Evolutionary conservation across 495 filamentous ascomycete genomes (phyloP).

Genomic region (Clavariopsis aquatica): DNA sequence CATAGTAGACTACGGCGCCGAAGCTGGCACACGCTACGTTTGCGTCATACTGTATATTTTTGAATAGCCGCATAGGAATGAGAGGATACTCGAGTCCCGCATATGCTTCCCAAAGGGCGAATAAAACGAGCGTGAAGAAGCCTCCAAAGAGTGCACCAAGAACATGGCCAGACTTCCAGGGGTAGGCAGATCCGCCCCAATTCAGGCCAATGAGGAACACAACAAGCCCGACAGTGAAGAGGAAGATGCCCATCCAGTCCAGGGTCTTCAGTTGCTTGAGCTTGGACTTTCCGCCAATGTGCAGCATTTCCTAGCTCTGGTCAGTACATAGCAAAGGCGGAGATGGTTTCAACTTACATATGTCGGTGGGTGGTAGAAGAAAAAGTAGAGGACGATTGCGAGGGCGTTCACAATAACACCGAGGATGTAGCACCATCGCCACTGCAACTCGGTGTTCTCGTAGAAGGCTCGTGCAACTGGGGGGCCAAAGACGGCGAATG

Average conservation of each 20-base stretch:
- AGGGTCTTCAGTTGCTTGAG: conserved; percentile 43
- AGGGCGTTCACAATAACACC: conserved; percentile 48
- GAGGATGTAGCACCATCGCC: conserved; percentile 53
- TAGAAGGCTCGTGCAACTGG: conserved; percentile 48
- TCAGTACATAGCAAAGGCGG: conserved; percentile 16
- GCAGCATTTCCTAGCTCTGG: conserved; percentile 23
- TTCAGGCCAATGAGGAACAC: conserved; percentile 53
- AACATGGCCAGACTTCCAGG: conserved; percentile 40
- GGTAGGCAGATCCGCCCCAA: conserved; percentile 39
- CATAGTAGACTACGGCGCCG: conserved; percentile 47
- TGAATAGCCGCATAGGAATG: conserved; percentile 53
- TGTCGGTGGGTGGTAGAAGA: conserved; percentile 35
- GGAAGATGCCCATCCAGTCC: conserved; percentile 50
- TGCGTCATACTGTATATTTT: conserved; percentile 49
- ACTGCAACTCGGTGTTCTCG: conserved; percentile 45
- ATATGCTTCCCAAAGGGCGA: conserved; percentile 34
- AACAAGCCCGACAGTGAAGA: conserved; percentile 50
- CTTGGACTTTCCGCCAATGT: conserved; percentile 24
- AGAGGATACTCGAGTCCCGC: conserved; percentile 40
- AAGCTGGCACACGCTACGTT: conserved; percentile 46
- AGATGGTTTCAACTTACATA: conserved; percentile 45
- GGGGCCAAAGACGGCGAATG: conserved; percentile 49
- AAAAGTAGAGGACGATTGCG: conserved; percentile 44
- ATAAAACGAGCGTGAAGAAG: conserved; percentile 25
- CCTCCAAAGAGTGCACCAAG: conserved; percentile 33